A percentile compares a stretch with the other conserved stretches of the same genome.
These are phyloP conservation scores for Cytospora chrysosperma DNA, from an alignment of 2,329 filamentous ascomycete genomes.

Conservation along the genomic window DNA sequence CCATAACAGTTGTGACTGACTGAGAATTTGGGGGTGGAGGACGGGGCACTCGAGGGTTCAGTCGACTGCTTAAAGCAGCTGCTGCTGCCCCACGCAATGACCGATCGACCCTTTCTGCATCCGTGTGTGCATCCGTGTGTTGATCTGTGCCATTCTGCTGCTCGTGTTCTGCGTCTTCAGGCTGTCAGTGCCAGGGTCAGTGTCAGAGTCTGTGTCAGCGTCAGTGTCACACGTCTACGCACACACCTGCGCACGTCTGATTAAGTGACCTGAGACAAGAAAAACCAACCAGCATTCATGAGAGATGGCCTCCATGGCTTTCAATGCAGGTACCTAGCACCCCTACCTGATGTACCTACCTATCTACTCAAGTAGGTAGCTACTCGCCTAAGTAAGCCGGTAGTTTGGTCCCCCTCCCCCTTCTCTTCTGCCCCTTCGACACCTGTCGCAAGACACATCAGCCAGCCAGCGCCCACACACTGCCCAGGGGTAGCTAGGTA, in stretches of 20 bases:
- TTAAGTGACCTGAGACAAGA: slow-evolving; percentile 9
- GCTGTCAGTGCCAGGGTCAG: too few species aligned
- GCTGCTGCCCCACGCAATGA: not conserved
- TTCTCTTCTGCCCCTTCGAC: not conserved
- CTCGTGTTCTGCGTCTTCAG: too few species aligned
- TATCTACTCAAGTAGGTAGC: too few species aligned
- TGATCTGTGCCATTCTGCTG: too few species aligned
- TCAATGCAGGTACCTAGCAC: not conserved
- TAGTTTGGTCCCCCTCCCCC: not conserved
- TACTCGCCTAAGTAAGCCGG: too few species aligned
- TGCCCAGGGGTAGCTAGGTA: not conserved
- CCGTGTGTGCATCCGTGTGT: not conserved
- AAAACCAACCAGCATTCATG: not conserved
- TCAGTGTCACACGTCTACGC: too few species aligned
- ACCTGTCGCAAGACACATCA: not conserved
- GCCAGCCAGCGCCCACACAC: not conserved
- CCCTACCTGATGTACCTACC: too few species aligned
- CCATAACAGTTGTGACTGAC: too few species aligned
- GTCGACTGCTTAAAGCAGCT: not conserved
- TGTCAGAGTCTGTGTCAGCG: too few species aligned
- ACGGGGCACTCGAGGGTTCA: not conserved
- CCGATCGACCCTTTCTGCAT: not conserved
- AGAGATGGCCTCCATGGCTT: not conserved
- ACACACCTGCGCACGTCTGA: not conserved
- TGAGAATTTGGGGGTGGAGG: too few species aligned